These are phyloP conservation scores for Phialocephala sp. DNA, from an alignment of 2,329 filamentous ascomycete genomes.

Conservation along the genomic window DNA sequence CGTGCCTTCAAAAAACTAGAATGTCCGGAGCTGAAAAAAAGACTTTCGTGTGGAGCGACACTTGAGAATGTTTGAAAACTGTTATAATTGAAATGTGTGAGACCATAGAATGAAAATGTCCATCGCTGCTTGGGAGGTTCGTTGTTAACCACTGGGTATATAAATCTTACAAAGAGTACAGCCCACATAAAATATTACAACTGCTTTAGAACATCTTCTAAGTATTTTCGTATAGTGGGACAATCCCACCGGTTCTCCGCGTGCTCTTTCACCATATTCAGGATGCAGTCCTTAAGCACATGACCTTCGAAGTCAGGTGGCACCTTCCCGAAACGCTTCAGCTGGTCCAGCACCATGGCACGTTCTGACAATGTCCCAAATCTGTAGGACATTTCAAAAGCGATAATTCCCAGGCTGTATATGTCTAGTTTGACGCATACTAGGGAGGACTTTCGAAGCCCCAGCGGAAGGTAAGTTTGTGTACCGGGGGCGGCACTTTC, in stretches of 20 bases:
- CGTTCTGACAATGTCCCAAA: slow-evolving; percentile 58
- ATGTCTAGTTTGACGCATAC: slow-evolving; percentile 62
- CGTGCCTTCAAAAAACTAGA: too few species aligned
- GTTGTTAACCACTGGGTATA: neutral
- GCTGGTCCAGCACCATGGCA: slow-evolving; percentile 47
- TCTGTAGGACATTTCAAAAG: slow-evolving; percentile 64
- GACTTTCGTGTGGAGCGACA: too few species aligned
- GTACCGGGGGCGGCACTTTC: slow-evolving; percentile 1
- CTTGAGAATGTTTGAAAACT: too few species aligned
- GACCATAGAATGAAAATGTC: neutral
- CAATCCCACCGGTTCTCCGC: neutral
- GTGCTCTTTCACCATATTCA: slow-evolving; percentile 20
- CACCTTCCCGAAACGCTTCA: slow-evolving; percentile 39
- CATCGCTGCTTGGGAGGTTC: neutral
- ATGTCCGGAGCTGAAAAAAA: too few species aligned
- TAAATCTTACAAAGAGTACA: neutral
- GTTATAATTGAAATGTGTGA: too few species aligned
- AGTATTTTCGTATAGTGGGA: neutral
- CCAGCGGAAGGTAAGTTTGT: neutral
- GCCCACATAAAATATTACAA: neutral
- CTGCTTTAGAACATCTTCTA: neutral
- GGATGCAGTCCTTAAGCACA: slow-evolving; percentile 36
- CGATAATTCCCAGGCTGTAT: slow-evolving; percentile 65
- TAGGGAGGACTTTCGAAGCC: slow-evolving; percentile 13
- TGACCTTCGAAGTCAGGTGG: slow-evolving; percentile 36